Evolutionary conservation across 768 basidiomycete genomes (phyloP).

Genomic region (Psilocybe subaeruginosa): DNA sequence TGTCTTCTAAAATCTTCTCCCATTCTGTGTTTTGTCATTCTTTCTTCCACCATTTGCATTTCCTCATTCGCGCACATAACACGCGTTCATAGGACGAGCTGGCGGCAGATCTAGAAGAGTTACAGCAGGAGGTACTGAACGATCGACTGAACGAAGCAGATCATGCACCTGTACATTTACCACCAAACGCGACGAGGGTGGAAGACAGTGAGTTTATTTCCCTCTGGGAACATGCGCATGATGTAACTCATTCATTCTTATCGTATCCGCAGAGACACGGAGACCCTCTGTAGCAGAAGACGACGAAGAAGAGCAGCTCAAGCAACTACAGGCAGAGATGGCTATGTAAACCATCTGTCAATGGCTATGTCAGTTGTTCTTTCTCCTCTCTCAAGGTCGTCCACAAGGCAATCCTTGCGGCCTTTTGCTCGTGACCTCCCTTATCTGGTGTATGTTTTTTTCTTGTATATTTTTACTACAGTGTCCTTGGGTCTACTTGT

Average conservation of each 20-base stretch:
- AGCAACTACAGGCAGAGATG: slow-evolving; percentile 84
- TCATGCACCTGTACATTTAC: slow-evolving; percentile 85
- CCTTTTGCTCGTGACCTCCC: neutral
- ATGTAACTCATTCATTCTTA: neutral
- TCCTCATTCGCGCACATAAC: slow-evolving; percentile 4
- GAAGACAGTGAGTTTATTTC: slow-evolving; percentile 49
- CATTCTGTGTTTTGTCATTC: neutral
- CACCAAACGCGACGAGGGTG: slow-evolving; percentile 54
- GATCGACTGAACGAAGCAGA: slow-evolving; percentile 85
- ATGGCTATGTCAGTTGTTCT: neutral
- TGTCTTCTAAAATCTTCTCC: neutral
- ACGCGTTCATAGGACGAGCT: slow-evolving; percentile 66
- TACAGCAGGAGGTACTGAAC: slow-evolving; percentile 90
- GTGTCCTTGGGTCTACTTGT: neutral
- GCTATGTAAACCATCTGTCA: slow-evolving; percentile 52
- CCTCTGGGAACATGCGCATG: neutral
- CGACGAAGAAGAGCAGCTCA: slow-evolving; percentile 91
- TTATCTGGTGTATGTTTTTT: slow-evolving; percentile 1
- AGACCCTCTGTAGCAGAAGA: slow-evolving; percentile 61
- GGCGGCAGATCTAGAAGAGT: slow-evolving; percentile 75
- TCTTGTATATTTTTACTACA: slow-evolving; percentile 4
- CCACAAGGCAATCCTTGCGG: too few species aligned
- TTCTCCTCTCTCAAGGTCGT: too few species aligned
- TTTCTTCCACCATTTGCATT: neutral
- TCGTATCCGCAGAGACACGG: slow-evolving; percentile 25